Base-by-base conservation (phyloP, 73 alveolate genomes). In the Paramecium sexaurelia region DNA sequence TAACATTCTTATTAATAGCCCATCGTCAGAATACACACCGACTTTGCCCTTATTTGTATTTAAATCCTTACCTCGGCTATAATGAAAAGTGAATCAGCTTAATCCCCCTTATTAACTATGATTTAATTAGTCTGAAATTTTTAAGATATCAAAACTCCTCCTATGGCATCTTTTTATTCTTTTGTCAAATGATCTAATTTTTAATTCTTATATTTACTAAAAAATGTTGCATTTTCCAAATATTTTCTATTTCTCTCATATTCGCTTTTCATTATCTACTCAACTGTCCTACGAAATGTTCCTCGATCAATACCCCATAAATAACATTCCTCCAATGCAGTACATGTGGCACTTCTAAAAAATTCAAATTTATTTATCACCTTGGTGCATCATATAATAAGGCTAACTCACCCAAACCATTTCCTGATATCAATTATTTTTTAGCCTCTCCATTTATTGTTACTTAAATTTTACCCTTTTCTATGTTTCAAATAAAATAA, bases 391-490 rank as follows among this genome's bases (percentile, higher is more conserved):
- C 92, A 84, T 96, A 75, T 55, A 96, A 75, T 84, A 96, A 75
- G 67, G 98, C 95, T 24, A 96, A 69, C 55, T 95, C 98, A 78
- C 97, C 98, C 78, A 96, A 91, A 45, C 97, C 92, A 84, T 96
- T 96, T 2, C 98, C 98, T 26, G 92, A 57, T n/a, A 73, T 36
- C 22, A 92, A 55, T 20, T 71, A 69, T 68, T 73, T 92, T 36
- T 73, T 85, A 10, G 91, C 73, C 41, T 37, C 45, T 83, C 84
- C 85, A 40, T 92, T 86, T 22, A 92, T 87, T 15, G 55, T 39
- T 71, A 92, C 90, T 71, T 92, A 68, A 15, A 84, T 85, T 87
- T 47, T 92, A 10, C 95, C 95, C 40, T 86, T 32, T 68, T 92
- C 93, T 86, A 92, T 1, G 35, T 0, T 0, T 11, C 45, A 40